A percentile compares a stretch with the other conserved stretches of the same genome.
Evolutionary conservation across 768 basidiomycete species (phyloP).

Genomic region (Glaciozyma martinii): DNA sequence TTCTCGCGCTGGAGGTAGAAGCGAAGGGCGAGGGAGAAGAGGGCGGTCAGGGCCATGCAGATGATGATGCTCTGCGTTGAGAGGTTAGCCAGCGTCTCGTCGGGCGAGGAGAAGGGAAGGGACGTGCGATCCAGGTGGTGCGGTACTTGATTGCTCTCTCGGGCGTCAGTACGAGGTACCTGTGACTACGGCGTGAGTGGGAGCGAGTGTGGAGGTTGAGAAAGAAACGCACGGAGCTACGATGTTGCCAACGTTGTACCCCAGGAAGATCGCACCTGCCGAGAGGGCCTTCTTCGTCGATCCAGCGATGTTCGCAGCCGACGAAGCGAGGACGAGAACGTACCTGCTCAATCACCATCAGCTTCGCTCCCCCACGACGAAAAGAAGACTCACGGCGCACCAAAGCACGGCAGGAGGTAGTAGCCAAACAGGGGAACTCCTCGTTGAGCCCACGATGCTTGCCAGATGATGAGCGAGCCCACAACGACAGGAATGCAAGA

Average conservation of each 20-base stretch:
- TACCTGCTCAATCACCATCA: slow-evolving; percentile 25
- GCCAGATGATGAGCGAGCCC: slow-evolving; percentile 37
- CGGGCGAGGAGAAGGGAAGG: too few species aligned
- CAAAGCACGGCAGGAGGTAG: slow-evolving; percentile 39
- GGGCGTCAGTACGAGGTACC: slow-evolving; percentile 18
- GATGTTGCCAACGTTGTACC: slow-evolving; percentile 38
- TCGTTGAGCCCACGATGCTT: slow-evolving; percentile 34
- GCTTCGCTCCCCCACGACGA: background rate
- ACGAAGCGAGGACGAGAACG: slow-evolving; percentile 37
- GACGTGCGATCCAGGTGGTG: slow-evolving; percentile 19
- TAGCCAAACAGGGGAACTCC: slow-evolving; percentile 40
- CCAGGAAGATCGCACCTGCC: slow-evolving; percentile 37
- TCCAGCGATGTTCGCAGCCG: slow-evolving; percentile 39
- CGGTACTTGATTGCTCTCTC: slow-evolving; percentile 15
- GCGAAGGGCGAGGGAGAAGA: slow-evolving; percentile 52
- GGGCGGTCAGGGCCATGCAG: slow-evolving; percentile 17
- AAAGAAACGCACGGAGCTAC: background rate
- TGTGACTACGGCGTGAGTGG: background rate
- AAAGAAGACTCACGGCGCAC: slow-evolving; percentile 34
- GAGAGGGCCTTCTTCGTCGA: slow-evolving; percentile 40
- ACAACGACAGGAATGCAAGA: slow-evolving; percentile 40
- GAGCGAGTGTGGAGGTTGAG: background rate
- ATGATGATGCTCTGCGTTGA: background rate
- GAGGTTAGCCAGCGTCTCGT: too few species aligned
- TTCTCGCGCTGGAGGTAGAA: slow-evolving; percentile 12